These are phyloP conservation scores for Globisporangium barbulae DNA, from an alignment of 352 stramenopile species.

Conservation along the genomic window DNA sequence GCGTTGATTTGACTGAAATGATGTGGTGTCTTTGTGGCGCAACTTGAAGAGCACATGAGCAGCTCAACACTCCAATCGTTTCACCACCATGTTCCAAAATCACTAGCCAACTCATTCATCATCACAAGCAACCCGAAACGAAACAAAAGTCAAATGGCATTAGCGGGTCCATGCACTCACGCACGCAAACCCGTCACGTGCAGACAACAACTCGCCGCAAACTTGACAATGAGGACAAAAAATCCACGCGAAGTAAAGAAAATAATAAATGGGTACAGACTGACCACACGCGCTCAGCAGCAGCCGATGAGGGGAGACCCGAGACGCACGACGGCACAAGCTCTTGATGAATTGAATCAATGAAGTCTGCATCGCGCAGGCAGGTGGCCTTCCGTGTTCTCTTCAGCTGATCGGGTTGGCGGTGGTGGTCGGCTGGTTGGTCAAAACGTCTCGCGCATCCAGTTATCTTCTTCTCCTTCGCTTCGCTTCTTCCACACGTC, in stretches of 20 bases:
- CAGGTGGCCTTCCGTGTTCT: conserved; percentile 5
- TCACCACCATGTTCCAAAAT: background rate
- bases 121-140: background rate
- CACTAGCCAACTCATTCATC: background rate
- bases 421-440: background rate
- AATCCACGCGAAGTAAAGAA: conserved; percentile 5
- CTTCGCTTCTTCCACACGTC: conserved; percentile 1
- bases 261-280: conserved; percentile 12
- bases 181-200: background rate
- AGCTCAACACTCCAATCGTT: no score
- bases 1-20: background rate
- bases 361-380: background rate
- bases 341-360: conserved; percentile 5
- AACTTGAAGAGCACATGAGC: background rate
- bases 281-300: conserved; percentile 3
- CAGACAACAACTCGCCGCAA: background rate
- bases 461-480: conserved; percentile 7
- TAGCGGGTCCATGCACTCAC: background rate
- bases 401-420: conserved; percentile 1
- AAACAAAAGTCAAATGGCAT: conserved; percentile 10
- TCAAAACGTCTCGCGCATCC: conserved; percentile 2
- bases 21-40: background rate
- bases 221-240: conserved; percentile 7
- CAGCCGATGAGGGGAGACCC: background rate
- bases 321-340: background rate